Percentiles rank a stretch among this genome's conserved stretches.
Conservation (phyloP, 352 stramenopile species). For the Phytopythium ostracodes region DNA sequence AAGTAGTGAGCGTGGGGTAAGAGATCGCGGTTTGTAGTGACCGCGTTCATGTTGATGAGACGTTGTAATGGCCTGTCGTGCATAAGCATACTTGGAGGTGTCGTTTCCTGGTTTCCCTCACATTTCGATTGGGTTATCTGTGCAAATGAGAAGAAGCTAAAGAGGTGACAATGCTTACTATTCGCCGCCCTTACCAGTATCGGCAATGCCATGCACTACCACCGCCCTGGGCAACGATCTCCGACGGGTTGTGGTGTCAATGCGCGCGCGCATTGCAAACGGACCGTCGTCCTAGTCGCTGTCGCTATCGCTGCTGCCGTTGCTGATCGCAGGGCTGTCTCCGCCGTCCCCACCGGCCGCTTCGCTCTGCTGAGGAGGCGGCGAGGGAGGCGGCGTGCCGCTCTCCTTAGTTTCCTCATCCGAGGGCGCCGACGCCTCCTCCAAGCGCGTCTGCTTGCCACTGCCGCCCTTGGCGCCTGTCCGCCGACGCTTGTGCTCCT, state of each 20-base stretch:
- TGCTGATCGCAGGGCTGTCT: constrained; percentile 65
- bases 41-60: not conserved
- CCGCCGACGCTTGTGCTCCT: constrained; percentile 60
- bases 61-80: too few relatives aligned
- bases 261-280: too few relatives aligned
- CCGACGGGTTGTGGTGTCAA: not conserved
- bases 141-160: not conserved
- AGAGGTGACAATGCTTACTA: not conserved
- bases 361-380: constrained; percentile 18
- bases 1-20: not conserved
- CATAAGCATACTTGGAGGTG: too few relatives aligned
- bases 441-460: constrained; percentile 3
- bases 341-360: constrained; percentile 24
- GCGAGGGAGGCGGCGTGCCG: constrained; percentile 18
- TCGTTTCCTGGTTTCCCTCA: not conserved
- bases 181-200: not conserved
- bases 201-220: not conserved
- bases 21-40: not conserved
- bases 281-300: constrained; percentile 33
- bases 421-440: constrained; percentile 13
- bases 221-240: not conserved
- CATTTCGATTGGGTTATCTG: not conserved
- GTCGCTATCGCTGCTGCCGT: constrained; percentile 51
- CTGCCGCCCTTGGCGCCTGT: constrained; percentile 15
- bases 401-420: constrained; percentile 46